Evolutionary conservation across 2,329 filamentous ascomycete genomes (phyloP).

Genomic region (Pseudocercospora pini-densiflorae): DNA sequence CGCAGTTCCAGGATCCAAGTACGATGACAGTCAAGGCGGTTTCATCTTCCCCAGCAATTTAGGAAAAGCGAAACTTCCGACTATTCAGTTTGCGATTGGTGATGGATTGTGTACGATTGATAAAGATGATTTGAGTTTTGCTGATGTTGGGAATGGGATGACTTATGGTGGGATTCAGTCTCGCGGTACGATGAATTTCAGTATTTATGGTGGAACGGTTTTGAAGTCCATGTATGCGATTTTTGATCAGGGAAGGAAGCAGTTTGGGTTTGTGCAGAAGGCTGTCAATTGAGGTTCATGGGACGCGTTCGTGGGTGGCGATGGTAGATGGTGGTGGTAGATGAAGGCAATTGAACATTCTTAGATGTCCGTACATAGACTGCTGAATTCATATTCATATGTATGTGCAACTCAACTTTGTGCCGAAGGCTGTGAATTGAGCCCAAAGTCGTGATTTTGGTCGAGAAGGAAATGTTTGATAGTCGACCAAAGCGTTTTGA

Average conservation of each 20-base stretch:
- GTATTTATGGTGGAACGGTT: conserved; percentile 68
- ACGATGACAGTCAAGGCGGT: conserved; percentile 48
- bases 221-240: conserved; percentile 69
- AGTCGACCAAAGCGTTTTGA: too few species aligned
- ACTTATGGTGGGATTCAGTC: conserved; percentile 70
- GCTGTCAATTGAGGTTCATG: not conserved
- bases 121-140: conserved; percentile 66
- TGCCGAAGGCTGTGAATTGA: too few species aligned
- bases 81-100: conserved; percentile 67
- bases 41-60: conserved; percentile 65
- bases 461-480: too few species aligned
- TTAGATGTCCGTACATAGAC: too few species aligned
- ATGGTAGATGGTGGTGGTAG: not conserved
- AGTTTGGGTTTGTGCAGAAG: conserved; percentile 62
- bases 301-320: not conserved
- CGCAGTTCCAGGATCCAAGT: conserved; percentile 63
- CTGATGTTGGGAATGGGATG: conserved; percentile 58
- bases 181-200: conserved; percentile 61
- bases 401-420: too few species aligned
- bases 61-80: conserved; percentile 59
- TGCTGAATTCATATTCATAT: too few species aligned
- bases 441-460: too few species aligned
- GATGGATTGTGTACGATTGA: conserved; percentile 63
- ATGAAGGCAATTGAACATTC: not conserved
- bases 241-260: conserved; percentile 64